phyloP scores from a whole-genome alignment of 441 rosid species.

The Hura crepitans region DNA sequence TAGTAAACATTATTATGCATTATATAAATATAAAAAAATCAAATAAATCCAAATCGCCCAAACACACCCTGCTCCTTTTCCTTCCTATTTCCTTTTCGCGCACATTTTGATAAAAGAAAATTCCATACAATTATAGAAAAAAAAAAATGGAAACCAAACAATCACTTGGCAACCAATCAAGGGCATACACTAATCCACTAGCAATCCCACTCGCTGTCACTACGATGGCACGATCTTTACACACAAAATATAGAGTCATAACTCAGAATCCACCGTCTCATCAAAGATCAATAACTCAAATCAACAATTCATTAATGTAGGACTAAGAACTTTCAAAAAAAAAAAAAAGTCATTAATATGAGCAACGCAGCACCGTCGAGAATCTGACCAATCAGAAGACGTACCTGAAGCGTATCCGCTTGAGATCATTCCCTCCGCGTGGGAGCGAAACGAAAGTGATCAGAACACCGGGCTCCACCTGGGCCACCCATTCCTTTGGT shows the following conservation, averaged over 20 bases:
- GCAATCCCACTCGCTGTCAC: not conserved
- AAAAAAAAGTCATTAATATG: not conserved
- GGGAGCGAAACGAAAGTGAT: constrained; percentile 78
- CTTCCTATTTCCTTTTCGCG: not conserved
- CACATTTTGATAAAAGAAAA: not conserved
- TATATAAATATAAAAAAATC: not conserved
- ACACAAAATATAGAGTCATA: not conserved
- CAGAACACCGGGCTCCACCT: constrained; percentile 88
- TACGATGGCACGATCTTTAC: not conserved
- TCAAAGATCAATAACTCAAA: constrained; percentile 15
- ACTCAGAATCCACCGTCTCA: constrained; percentile 26
- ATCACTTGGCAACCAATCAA: constrained; percentile 18
- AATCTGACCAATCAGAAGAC: not conserved
- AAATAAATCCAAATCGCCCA: not conserved
- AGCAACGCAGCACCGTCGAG: constrained; percentile 26
- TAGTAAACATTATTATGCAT: not conserved
- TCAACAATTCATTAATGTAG: not conserved
- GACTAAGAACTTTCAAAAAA: no score
- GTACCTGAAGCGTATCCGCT: constrained; percentile 85
- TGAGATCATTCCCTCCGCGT: constrained; percentile 84
- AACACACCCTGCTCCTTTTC: not conserved
- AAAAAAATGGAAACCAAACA: constrained; percentile 9
- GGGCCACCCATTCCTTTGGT: constrained; percentile 96
- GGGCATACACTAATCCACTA: constrained; percentile 16
- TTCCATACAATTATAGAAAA: not conserved